Conservation (phyloP, 805 yeast genomes). For the Schizosaccharomyces japonicus region DNA sequence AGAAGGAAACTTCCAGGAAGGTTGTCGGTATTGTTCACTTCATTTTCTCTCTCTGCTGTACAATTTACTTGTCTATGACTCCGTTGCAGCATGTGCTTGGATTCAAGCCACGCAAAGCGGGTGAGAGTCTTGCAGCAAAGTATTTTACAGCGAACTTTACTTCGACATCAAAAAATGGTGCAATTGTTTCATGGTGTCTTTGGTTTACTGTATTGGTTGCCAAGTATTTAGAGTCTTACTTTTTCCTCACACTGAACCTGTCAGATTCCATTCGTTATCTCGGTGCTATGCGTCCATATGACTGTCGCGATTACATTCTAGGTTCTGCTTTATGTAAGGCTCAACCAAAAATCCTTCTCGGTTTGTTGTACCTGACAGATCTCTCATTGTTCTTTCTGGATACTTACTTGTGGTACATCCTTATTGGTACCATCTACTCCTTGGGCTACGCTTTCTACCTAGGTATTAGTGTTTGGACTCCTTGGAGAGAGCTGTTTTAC, state of each 20-base stretch:
- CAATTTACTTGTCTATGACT: conserved; percentile 73
- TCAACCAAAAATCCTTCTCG: conserved; percentile 73
- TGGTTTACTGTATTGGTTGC: conserved; percentile 82
- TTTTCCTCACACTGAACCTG: conserved; percentile 64
- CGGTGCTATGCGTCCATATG: conserved; percentile 51
- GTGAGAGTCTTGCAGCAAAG: conserved; percentile 79
- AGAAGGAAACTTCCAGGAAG: conserved; percentile 49
- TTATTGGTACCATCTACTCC: conserved; percentile 81
- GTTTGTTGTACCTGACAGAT: conserved; percentile 81
- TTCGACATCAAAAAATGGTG: conserved; percentile 60
- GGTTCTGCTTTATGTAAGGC: conserved; percentile 58
- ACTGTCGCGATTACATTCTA: conserved; percentile 88
- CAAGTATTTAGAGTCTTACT: conserved; percentile 74
- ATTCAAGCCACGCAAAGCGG: conserved; percentile 62
- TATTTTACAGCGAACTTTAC: conserved; percentile 85
- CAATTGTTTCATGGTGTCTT: conserved; percentile 84
- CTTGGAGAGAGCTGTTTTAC: conserved; percentile 97
- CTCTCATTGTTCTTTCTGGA: conserved; percentile 90
- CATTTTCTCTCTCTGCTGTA: conserved; percentile 64
- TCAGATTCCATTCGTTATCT: conserved; percentile 87
- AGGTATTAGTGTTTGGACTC: conserved; percentile 96
- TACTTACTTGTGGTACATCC: conserved; percentile 96
- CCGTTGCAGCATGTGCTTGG: conserved; percentile 93
- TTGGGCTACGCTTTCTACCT: conserved; percentile 96
- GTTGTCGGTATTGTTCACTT: conserved; percentile 66